Percentiles rank a stretch among this genome's conserved stretches.
These are phyloP conservation scores for Eucalyptus erythrocorys DNA, from an alignment of 345 rosid species.

Conservation along the genomic window DNA sequence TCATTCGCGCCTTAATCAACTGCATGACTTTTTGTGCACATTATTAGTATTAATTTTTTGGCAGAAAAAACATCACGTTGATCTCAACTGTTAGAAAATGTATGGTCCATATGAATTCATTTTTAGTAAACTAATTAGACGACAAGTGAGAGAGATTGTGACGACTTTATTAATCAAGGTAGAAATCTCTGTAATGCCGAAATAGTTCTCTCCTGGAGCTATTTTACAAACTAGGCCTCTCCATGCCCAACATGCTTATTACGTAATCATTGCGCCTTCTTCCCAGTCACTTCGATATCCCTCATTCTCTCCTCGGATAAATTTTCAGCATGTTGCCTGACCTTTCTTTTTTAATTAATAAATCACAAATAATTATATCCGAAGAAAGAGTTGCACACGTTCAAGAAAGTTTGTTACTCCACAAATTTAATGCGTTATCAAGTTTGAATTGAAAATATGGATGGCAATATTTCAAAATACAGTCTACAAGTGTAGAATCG, in stretches of 20 bases:
- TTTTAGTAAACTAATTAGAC: background rate
- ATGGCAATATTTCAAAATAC: background rate
- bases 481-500: background rate
- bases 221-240: background rate
- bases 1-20: too few relatives aligned
- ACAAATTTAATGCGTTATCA: background rate
- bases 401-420: background rate
- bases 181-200: background rate
- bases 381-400: background rate
- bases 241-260: background rate
- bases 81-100: too few relatives aligned
- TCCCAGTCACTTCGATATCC: background rate
- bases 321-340: background rate
- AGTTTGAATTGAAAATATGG: background rate
- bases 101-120: accelerated
- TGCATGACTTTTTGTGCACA: too few relatives aligned
- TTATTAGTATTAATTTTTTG: too few relatives aligned
- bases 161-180: background rate
- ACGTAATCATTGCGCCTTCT: background rate
- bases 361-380: background rate
- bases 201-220: background rate
- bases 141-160: background rate
- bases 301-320: background rate
- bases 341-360: background rate
- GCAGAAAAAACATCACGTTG: too few relatives aligned